Base-by-base conservation (phyloP, 192 early-diverging fungal species). In the Coemansia sp. region DNA sequence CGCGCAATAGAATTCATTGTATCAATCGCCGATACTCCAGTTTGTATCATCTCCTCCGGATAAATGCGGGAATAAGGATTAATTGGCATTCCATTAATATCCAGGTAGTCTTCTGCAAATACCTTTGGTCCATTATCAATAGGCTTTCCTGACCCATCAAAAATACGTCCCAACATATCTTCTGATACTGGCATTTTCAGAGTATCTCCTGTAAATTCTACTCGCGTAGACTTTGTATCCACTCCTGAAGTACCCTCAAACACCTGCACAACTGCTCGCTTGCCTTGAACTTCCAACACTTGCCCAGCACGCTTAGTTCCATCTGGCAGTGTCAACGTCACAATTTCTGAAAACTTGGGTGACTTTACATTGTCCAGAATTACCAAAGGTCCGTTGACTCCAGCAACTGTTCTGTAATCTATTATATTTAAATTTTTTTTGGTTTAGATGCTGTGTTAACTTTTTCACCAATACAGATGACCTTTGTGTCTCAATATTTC, bases 1-100 rank as follows among this genome's bases (percentile, higher is more conserved):
- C 97, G 94, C 31, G 97, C 97, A 87, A 99, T 97, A 20, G 95
- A 97, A 87, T 97, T 97, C 97, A 99, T 99, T 53, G 95, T 97
- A 72, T 99, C 97, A 63, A 99, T 99, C 54, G 97, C 92, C 59
- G 95, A 97, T 62, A 99, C 92, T 73, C 97, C 97, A 10, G 97
- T 99, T 81, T 99, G 97, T 66, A 99, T 97, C 97, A 99, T 99
- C 85, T 99, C 97, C 82, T 99, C 95, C 31, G 97, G 97, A 72
- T 99, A 99, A 64, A 97, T 96, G 78, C 97, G 91, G 51, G 93
- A 95, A 85, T 86, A 99, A n/a, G 97, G 97, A 84, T 99, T 99
- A 85, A 99, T 99, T 20, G 97, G 97, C 62, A 76, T 80, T 11
- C 82, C 74, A 66, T 77, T 76, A 74, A 99, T 96, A 80, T 98